Evolutionary conservation across 2,329 filamentous ascomycete genomes (phyloP), one percentile per base, ranked within the genome.

Genomic region (Didymella glomerata): DNA sequence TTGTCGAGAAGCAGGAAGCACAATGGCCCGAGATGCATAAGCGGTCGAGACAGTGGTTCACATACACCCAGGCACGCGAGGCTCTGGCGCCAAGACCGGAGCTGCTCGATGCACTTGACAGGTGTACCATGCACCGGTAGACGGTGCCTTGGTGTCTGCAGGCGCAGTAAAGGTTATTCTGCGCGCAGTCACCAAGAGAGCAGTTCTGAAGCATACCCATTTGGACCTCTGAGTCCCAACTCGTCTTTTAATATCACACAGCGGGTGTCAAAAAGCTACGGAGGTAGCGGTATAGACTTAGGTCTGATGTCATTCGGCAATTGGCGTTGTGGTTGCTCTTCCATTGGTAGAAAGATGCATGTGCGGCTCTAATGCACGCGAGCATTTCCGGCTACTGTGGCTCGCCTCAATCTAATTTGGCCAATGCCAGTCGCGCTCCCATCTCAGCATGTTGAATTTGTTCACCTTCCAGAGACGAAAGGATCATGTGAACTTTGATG

Each of bases 11-110:
- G 71, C 92, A 97, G 80, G 90, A 95, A 77, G 82, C 84, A 16
- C 87, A 93, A 58, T 99, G 95, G 95, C 95, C 95, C 1, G 95
- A 99, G 82, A 90, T 86, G 81, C 88, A 96, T 79, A 98, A 97
- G 84, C 86, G 95, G 71, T 89, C 89, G 76, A 88, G 95, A 61
- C 87, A 90, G 76, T 99, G 95, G 95, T 92, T 97, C 77, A 89
- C 88, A 50, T 97, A 92, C 76, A 80, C 84, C 49, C 87, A 96
- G 77, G 95, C 95, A n/a, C 87, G 86, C 65, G 87, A 91, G 67
- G 88, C 89, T 48, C 82, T 99, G 70, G 85, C 87, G 66, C 85
- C 86, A 61, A 86, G 95, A 57, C 94, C 94, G 2, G 95, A 98
- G 83, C 83, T 99, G 59, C 82, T 94, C 65, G 91, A 96, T 76